phyloP scores from a whole-genome alignment of 306 rosid species.

The Amphicarpaea edgeworthii region DNA sequence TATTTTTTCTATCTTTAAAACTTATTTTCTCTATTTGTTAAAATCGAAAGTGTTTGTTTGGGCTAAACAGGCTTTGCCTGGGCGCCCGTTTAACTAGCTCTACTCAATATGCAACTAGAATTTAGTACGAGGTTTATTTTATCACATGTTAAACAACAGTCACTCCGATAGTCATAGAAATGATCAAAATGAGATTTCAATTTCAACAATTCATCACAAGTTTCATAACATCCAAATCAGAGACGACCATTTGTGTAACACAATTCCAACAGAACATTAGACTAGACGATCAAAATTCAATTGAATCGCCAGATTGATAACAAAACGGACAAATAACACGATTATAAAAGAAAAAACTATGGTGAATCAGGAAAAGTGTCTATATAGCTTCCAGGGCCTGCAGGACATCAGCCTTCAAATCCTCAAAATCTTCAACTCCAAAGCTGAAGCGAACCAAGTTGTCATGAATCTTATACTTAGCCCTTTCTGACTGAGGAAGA shows the following conservation, averaged over 20 bases:
- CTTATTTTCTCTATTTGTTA: no score
- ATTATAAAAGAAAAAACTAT: background rate
- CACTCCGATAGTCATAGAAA: no score
- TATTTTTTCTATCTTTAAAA: no score
- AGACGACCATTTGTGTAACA: constrained; percentile 33
- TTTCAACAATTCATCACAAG: background rate
- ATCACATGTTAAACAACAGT: no score
- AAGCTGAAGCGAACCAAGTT: constrained; percentile 97
- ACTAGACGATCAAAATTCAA: constrained; percentile 47
- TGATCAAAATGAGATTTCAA: background rate
- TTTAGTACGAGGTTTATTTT: no score
- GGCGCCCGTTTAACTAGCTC: no score
- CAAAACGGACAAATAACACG: background rate
- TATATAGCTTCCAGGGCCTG: constrained; percentile 84
- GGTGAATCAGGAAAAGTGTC: constrained; percentile 37
- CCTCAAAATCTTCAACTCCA: constrained; percentile 94
- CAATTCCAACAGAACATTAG: constrained; percentile 31
- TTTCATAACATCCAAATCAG: constrained; percentile 25
- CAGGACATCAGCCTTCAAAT: constrained; percentile 82
- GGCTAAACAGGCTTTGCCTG: no score
- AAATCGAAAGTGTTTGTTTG: no score
- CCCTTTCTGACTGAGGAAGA: constrained; percentile 85
- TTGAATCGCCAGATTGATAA: constrained; percentile 33
- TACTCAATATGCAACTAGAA: no score
- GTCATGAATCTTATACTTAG: constrained; percentile 78